Percentiles rank a stretch among this genome's conserved stretches.
Evolutionary conservation across 495 filamentous ascomycete genomes (phyloP).

Genomic region (Tuber brumale): DNA sequence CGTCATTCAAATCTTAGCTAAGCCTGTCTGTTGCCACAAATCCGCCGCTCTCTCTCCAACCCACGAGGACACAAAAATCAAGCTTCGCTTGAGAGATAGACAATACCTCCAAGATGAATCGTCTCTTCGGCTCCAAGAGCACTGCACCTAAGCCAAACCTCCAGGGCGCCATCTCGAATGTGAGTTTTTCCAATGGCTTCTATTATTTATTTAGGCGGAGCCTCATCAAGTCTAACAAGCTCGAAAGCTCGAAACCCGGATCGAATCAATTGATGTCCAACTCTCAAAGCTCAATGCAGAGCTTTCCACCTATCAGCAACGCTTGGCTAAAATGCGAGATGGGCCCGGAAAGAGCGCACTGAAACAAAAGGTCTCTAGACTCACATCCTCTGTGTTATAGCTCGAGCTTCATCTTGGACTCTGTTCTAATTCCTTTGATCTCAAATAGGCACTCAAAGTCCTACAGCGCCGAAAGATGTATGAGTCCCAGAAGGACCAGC

Average conservation of each 20-base stretch:
- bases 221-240: slow-evolving; percentile 14
- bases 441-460: slow-evolving; percentile 67
- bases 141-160: slow-evolving; percentile 88
- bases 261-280: slow-evolving; percentile 89
- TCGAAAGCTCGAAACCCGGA: slow-evolving; percentile 67
- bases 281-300: slow-evolving; percentile 87
- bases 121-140: slow-evolving; percentile 85
- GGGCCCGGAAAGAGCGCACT: slow-evolving; percentile 90
- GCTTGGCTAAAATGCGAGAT: slow-evolving; percentile 89
- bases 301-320: slow-evolving; percentile 77
- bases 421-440: background rate
- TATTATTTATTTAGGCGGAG: background rate
- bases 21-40: background rate
- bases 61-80: background rate
- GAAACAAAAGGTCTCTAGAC: slow-evolving; percentile 59
- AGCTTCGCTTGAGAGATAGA: background rate
- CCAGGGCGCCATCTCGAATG: slow-evolving; percentile 74
- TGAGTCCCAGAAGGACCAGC: slow-evolving; percentile 88
- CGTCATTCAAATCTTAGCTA: background rate
- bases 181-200: slow-evolving; percentile 44
- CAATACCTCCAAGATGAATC: slow-evolving; percentile 62
- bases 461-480: slow-evolving; percentile 95
- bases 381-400: background rate
- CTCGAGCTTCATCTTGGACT: background rate
- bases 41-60: background rate